A percentile compares a stretch with the other conserved stretches of the same genome.
Conservation (phyloP, 2,329 filamentous ascomycete species). For the Tolypocladium tropicale region DNA sequence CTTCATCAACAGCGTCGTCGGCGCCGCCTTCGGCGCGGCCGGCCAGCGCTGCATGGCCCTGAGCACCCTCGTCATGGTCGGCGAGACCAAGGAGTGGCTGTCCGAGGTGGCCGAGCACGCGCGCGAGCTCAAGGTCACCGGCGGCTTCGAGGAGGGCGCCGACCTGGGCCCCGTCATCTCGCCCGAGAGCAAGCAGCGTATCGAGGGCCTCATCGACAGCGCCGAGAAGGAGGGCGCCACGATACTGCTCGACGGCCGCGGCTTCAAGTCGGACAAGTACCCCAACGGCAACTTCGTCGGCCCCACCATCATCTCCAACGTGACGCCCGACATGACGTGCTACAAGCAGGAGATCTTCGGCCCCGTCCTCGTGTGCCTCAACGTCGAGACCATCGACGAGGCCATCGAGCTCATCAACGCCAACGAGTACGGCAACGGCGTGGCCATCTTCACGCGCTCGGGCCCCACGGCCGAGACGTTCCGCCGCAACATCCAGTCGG, state of each 20-base stretch:
- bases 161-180: constrained; percentile 78
- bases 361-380: constrained; percentile 72
- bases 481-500: constrained; percentile 72
- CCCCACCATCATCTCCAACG: constrained; percentile 73
- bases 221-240: constrained; percentile 74
- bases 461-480: constrained; percentile 70
- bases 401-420: constrained; percentile 73
- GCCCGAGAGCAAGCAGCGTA: constrained; percentile 67
- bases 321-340: constrained; percentile 72
- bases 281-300: constrained; percentile 79
- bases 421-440: constrained; percentile 82
- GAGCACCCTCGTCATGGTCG: constrained; percentile 73
- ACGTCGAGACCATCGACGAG: constrained; percentile 67
- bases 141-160: constrained; percentile 69
- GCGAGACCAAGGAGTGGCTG: constrained; percentile 77
- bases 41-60: constrained; percentile 83
- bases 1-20: constrained; percentile 73
- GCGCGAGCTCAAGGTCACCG: constrained; percentile 62
- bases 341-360: constrained; percentile 83
- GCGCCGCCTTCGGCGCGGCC: constrained; percentile 75
- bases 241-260: constrained; percentile 72
- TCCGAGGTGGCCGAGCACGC: constrained; percentile 67
- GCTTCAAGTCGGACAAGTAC: constrained; percentile 65
- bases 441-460: constrained; percentile 73
- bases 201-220: constrained; percentile 63